These are phyloP conservation scores for Penicillium sp. DNA, from an alignment of 2,329 filamentous ascomycete genomes.

Conservation along the genomic window DNA sequence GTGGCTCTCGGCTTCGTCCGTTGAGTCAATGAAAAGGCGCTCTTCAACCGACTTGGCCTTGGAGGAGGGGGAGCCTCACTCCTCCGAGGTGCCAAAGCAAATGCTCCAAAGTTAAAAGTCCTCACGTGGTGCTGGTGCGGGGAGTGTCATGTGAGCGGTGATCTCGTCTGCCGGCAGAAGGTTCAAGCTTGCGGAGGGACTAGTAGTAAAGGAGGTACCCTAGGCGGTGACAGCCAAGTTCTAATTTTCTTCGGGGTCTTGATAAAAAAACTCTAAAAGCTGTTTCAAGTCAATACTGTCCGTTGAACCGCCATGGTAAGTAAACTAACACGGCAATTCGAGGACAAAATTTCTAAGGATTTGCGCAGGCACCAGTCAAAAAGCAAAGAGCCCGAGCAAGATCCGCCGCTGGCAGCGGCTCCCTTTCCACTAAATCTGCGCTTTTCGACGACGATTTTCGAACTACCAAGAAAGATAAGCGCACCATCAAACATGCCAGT, in stretches of 20 bases:
- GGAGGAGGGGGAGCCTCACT: slow-evolving; percentile 21
- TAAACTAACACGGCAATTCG: background rate
- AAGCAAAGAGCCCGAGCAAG: slow-evolving; percentile 24
- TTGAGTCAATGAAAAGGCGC: background rate
- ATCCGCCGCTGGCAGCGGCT: slow-evolving; percentile 23
- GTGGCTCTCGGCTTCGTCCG: background rate
- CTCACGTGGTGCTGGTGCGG: slow-evolving; percentile 15
- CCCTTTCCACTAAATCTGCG: slow-evolving; percentile 24
- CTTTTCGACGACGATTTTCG: slow-evolving; percentile 58
- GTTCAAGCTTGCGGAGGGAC: background rate
- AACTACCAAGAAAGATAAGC: slow-evolving; percentile 81
- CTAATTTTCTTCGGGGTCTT: background rate
- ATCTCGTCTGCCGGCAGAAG: background rate
- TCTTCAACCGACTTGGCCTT: slow-evolving; percentile 22
- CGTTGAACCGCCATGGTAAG: background rate
- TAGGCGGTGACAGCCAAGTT: background rate
- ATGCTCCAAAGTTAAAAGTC: background rate
- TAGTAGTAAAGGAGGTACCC: too few relatives aligned
- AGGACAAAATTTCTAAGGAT: background rate
- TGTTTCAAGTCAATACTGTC: background rate
- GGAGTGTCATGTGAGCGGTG: background rate
- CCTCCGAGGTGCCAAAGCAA: background rate
- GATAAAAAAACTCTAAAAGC: background rate
- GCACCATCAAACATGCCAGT: slow-evolving; percentile 76
- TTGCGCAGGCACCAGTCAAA: slow-evolving; percentile 31